Evolutionary conservation across 2,329 filamentous ascomycete genomes (phyloP).

Genomic region (Colletotrichum sp.): DNA sequence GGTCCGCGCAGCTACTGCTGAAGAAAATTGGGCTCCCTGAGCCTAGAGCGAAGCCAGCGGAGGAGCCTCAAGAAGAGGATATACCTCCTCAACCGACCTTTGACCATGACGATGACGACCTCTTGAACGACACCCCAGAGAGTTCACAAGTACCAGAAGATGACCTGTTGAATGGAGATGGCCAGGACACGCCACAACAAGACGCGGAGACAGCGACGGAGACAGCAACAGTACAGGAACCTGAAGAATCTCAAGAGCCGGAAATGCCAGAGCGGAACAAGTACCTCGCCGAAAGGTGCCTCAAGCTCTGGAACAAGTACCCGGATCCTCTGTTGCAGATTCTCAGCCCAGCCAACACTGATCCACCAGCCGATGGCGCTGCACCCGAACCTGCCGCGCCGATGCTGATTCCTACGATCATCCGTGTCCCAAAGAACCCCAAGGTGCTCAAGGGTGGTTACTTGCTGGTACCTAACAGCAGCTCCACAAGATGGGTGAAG

Average conservation of each 20-base stretch:
- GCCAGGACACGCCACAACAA: conserved; percentile 24
- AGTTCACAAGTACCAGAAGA: conserved; percentile 46
- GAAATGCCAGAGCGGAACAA: conserved; percentile 50
- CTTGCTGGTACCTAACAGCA: conserved; percentile 81
- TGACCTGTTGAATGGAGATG: conserved; percentile 28
- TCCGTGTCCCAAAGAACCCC: conserved; percentile 80
- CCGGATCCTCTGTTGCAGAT: conserved; percentile 61
- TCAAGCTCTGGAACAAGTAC: conserved; percentile 69
- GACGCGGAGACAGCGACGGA: conserved; percentile 25
- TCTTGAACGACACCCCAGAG: conserved; percentile 62
- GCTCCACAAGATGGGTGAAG: conserved; percentile 85
- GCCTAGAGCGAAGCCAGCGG: conserved; percentile 34
- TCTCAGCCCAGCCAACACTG: conserved; percentile 64
- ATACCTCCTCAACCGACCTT: conserved; percentile 38
- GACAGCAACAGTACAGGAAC: conserved; percentile 23
- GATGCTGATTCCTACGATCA: conserved; percentile 75
- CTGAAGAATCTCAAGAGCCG: conserved; percentile 25
- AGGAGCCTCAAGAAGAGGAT: conserved; percentile 39
- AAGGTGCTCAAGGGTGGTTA: conserved; percentile 85
- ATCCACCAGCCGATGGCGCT: conserved; percentile 70
- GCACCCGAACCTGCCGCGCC: conserved; percentile 55
- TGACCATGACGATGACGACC: conserved; percentile 59
- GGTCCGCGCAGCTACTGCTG: conserved; percentile 71
- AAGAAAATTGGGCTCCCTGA: conserved; percentile 59
- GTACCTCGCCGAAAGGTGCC: conserved; percentile 55